A percentile compares a stretch with the other conserved stretches of the same genome.
These are phyloP conservation scores for Glycine latifolia DNA, from an alignment of 306 rosid genomes.

Conservation along the genomic window DNA sequence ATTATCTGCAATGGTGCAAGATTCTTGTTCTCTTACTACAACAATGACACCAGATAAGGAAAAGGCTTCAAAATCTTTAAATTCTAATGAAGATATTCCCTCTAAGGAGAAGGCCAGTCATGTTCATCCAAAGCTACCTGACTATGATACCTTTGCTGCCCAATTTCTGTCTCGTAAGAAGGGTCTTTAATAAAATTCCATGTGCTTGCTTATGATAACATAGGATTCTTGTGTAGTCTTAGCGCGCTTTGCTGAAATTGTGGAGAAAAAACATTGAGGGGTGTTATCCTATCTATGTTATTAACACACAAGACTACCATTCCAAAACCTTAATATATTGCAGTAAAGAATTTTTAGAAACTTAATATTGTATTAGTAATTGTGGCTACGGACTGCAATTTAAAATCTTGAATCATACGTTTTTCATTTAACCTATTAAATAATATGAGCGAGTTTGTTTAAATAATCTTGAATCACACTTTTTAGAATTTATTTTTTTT, in stretches of 20 bases:
- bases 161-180: conserved; percentile 59
- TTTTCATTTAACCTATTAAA: background rate
- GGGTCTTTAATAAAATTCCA: conserved; percentile 37
- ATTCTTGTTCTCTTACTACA: background rate
- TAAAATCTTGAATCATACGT: background rate
- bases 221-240: background rate
- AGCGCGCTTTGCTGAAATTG: background rate
- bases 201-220: conserved; percentile 31
- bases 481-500: no score
- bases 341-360: background rate
- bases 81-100: conserved; percentile 18
- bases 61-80: background rate
- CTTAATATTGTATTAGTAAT: no score
- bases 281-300: background rate
- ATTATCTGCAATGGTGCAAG: background rate
- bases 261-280: background rate
- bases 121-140: conserved; percentile 83
- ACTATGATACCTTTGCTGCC: conserved; percentile 59
- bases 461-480: no score
- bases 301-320: background rate
- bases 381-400: background rate
- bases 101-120: conserved; percentile 56
- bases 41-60: background rate
- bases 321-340: background rate
- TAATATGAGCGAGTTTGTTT: background rate